phyloP scores from a whole-genome alignment of 2,329 filamentous ascomycete species.

The Tolypocladium sp. region DNA sequence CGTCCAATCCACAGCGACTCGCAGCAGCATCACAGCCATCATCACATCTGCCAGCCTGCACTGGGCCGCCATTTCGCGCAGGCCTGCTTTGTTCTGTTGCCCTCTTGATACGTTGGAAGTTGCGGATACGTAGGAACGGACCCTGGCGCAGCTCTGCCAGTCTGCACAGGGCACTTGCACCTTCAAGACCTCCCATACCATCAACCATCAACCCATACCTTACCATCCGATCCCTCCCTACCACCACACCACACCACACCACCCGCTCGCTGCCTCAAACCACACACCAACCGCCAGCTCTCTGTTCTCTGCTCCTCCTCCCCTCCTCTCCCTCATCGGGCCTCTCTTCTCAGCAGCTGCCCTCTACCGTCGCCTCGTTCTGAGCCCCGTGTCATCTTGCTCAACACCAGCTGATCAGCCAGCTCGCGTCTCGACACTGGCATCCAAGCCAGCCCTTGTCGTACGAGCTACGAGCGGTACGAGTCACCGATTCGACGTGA shows the following conservation, averaged over 20 bases:
- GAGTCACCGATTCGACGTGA: background rate
- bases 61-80: background rate
- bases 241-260: background rate
- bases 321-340: background rate
- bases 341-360: background rate
- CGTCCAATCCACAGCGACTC: background rate
- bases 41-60: background rate
- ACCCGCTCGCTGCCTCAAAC: background rate
- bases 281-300: background rate
- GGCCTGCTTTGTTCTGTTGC: background rate
- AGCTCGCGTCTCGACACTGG: background rate
- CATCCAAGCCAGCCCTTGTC: background rate
- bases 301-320: background rate
- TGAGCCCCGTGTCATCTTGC: background rate
- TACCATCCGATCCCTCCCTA: background rate
- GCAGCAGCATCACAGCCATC: background rate
- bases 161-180: background rate
- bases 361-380: background rate
- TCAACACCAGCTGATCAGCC: background rate
- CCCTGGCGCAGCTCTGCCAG: background rate
- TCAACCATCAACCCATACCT: background rate
- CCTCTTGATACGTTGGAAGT: background rate
- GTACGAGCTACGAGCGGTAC: background rate
- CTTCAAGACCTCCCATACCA: background rate
- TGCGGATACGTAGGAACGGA: background rate